Evolutionary conservation across 192 early-diverging fungal genomes (phyloP), one percentile per base, ranked within the genome.

Genomic region (Backusella liffmaniae): DNA sequence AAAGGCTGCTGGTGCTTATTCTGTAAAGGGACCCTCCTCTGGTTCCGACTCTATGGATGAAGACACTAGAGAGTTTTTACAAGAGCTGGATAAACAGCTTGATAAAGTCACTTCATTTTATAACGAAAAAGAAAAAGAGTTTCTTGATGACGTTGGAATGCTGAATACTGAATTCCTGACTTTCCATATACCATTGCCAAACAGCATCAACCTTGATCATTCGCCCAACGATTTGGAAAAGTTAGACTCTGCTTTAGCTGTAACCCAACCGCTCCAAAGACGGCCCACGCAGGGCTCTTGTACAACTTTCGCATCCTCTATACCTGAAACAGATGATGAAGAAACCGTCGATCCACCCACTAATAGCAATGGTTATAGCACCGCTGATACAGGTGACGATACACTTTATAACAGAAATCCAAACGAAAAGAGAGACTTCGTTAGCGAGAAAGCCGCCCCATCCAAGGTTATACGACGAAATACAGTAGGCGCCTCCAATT

Each of bases 71-170:
- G 18, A 23, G 34, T 94, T 94, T 70, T 74, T 78, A 23, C 80
- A 84, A 6, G 85, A 89, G 16, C 83, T 95, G 6, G 91, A 95
- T 72, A 77, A 80, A 35, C 91, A 95, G 72, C 84, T 95, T 53
- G 78, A 82, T 21, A 91, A 91, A 72, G 89, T 95, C 68, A 80
- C 82, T 62, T 49, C 67, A 32, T 94, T 94, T 72, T 95, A 93
- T 76, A 53, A 70, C 0, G 77, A 81, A 37, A 92, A 93, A 75
- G 89, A 92, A 67, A 75, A 72, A 2, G 89, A 91, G 77, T 71
- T 71, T 35, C 29, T 77, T 21, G 13, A 65, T 8, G 76, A 77
- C 15, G 69, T 49, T 16, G 16, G 36, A 16, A 39, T 44, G 16
- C 77, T 93, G 4, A 74, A 86, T 68, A 53, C 36, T 5, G 51